Evolutionary conservation across 306 rosid species (phyloP), one percentile per base, ranked within the genome.

Genomic region (Delonix regia): DNA sequence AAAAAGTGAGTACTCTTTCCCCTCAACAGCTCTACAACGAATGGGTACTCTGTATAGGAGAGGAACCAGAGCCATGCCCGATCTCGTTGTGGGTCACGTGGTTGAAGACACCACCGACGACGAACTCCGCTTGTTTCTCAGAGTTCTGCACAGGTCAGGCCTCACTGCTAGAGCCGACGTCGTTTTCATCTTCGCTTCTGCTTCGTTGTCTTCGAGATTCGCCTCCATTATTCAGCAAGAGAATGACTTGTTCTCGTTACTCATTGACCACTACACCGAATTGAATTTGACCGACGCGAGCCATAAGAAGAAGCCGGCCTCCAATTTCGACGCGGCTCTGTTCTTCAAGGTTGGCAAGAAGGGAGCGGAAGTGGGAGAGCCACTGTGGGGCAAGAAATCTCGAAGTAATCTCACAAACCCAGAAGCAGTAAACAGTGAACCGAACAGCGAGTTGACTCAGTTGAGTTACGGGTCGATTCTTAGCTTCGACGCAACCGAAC

Each of bases 391-490:
- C 1, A 86, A 78, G 76, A 85, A 45, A 78, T n/a, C 25, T 21
- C 70, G 77, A 51, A 85, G 69, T 73, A 62, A 78, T 52, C 60
- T 4, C 21, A 86, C 80, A 45, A 64, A 48, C 44, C 69, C 83
- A 38, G 64, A 74, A 24, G 52, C 64, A 13, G 71, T 7, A n/a
- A 83, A 49, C 34, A 52, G 12, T 11, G 73, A 61, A 3, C 15
- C 4, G 25, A 77, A 39, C 8, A 9, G 38, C 6, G 86, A 78
- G 83, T 71, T 24, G 64, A 64, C 82, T 85, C 87, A 16, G 70
- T 22, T 85, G 86, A 91, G 82, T 82, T 88, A 86, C 9, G 97
- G 97, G 4, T 91, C 97, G 80, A 87, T 91, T n/a, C 80, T 91
- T 76, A 83, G 94, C 53, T 91, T 91, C 36, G 91, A 84, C n/a